Conservation (phyloP, 768 basidiomycete genomes). For the Mycena maculata region DNA sequence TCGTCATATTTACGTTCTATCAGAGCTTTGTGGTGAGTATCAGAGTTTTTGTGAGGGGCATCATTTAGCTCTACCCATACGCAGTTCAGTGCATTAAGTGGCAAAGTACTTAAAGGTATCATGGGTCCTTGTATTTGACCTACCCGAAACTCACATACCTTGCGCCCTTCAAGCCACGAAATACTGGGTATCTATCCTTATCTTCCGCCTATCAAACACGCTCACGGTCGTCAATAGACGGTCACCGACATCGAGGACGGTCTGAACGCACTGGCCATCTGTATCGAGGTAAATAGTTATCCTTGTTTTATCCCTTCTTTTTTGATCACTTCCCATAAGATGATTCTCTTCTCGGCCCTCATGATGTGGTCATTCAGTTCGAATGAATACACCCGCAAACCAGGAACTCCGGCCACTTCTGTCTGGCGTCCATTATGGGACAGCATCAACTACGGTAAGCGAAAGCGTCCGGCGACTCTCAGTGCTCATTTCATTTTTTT, state of each 20-base stretch:
- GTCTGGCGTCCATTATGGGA: constrained; percentile 82
- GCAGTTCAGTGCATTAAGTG: constrained; percentile 75
- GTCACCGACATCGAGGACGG: constrained; percentile 87
- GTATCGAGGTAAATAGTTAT: constrained; percentile 73
- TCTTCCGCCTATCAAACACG: not conserved
- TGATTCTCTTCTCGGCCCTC: constrained; percentile 81
- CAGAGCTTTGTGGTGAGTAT: constrained; percentile 76
- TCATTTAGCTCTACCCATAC: not conserved
- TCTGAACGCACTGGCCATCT: constrained; percentile 82
- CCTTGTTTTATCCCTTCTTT: not conserved
- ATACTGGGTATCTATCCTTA: constrained; percentile 63
- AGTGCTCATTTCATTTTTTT: not conserved
- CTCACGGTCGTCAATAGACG: constrained; percentile 48
- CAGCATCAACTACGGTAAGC: constrained; percentile 53
- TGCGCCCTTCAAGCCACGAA: constrained; percentile 61
- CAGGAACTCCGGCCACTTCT: constrained; percentile 59
- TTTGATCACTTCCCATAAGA: constrained; percentile 54
- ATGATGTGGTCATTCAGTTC: constrained; percentile 90
- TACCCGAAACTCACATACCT: constrained; percentile 5
- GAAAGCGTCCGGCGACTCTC: not conserved
- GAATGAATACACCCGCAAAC: constrained; percentile 68
- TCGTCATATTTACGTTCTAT: constrained; percentile 91
- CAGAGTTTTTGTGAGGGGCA: not conserved
- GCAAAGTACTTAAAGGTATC: constrained; percentile 74
- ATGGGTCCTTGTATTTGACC: not conserved